Conservation (phyloP, 2,329 filamentous ascomycete species). For the Colletotrichum navitas region DNA sequence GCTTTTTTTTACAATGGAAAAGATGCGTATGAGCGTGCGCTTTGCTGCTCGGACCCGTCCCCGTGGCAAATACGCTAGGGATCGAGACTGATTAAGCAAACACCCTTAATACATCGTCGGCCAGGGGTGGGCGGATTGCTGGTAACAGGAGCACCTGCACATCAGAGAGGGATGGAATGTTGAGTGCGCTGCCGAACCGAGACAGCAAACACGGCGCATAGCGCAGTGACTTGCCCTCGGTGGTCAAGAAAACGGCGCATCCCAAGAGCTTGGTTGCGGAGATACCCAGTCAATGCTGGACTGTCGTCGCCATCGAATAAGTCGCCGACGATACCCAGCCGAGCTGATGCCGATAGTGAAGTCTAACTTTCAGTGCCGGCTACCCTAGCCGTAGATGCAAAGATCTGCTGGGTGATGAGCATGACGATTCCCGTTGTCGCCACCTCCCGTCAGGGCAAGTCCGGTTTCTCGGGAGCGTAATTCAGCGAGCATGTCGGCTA, state of each 20-base stretch:
- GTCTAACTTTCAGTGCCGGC: constrained; percentile 6
- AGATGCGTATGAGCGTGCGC: neutral
- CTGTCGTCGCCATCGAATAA: neutral
- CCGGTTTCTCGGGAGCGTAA: constrained; percentile 6
- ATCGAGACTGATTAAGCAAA: neutral
- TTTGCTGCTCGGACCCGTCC: neutral
- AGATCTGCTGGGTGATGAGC: constrained; percentile 27
- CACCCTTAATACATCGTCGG: neutral
- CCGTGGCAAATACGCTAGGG: constrained; percentile 1
- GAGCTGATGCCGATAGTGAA: constrained; percentile 5
- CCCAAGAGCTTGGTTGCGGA: constrained; percentile 7
- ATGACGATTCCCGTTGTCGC: constrained; percentile 2
- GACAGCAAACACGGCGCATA: neutral
- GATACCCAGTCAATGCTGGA: constrained; percentile 3
- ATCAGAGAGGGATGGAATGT: constrained; percentile 9
- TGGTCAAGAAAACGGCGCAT: constrained; percentile 20
- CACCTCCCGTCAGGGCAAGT: neutral
- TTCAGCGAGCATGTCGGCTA: constrained; percentile 16
- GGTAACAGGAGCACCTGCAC: neutral
- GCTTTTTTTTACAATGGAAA: neutral
- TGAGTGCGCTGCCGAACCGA: constrained; percentile 8
- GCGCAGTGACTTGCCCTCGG: constrained; percentile 24
- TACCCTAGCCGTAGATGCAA: constrained; percentile 27
- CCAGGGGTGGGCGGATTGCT: constrained; percentile 8
- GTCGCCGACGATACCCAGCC: constrained; percentile 4